These are phyloP conservation scores for Malassezia furfur DNA, from an alignment of 1,284 basidiomycete species.

Conservation along the genomic window DNA sequence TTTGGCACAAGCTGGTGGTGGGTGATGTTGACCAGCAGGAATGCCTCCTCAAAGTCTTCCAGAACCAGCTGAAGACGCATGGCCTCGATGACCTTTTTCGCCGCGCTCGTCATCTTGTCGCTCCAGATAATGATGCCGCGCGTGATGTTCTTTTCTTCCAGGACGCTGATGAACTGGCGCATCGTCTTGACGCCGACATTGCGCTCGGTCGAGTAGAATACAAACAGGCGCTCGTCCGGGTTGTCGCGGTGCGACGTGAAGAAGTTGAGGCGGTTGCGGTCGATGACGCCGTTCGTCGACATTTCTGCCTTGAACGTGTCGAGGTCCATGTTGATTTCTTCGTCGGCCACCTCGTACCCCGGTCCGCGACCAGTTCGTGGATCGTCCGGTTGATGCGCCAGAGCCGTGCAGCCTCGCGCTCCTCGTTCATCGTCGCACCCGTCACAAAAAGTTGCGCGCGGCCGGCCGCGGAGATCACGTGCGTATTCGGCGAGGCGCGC, in stretches of 20 bases:
- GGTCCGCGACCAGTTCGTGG: constrained; percentile 86
- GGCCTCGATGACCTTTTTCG: constrained; percentile 60
- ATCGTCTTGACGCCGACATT: constrained; percentile 47
- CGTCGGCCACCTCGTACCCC: constrained; percentile 73
- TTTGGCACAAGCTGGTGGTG: constrained; percentile 82
- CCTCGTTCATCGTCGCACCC: constrained; percentile 43
- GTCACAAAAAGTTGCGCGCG: not conserved
- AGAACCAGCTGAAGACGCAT: constrained; percentile 65
- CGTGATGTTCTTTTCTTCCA: constrained; percentile 62
- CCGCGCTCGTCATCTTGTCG: constrained; percentile 90
- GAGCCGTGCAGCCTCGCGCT: constrained; percentile 57
- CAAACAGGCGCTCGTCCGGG: constrained; percentile 71
- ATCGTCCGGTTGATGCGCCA: constrained; percentile 96
- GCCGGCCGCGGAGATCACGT: constrained; percentile 5
- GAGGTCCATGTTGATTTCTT: constrained; percentile 79
- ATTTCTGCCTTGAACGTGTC: constrained; percentile 56
- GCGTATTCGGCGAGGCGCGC: not conserved
- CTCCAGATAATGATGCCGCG: constrained; percentile 91
- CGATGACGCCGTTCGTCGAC: constrained; percentile 52
- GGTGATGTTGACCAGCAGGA: constrained; percentile 93
- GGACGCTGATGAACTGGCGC: constrained; percentile 42
- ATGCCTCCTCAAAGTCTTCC: constrained; percentile 93
- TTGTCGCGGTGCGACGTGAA: constrained; percentile 32
- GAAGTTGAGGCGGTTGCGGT: constrained; percentile 43
- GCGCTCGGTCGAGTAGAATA: constrained; percentile 62